Evolutionary conservation across 2,329 filamentous ascomycete genomes (phyloP).

Genomic region (Aspergillus udagawae): DNA sequence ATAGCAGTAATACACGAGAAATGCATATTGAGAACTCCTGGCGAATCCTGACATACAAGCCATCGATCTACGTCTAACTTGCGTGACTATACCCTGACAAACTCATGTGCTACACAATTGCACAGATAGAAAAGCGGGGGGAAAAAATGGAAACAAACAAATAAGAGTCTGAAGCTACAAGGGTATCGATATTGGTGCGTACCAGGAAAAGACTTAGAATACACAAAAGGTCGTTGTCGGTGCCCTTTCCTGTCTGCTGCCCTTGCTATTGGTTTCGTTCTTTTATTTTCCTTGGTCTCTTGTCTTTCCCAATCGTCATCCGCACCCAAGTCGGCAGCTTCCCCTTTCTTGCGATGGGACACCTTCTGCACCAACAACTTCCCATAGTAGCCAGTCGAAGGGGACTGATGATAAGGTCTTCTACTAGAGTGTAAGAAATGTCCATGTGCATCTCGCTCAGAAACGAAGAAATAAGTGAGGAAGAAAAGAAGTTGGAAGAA

Average conservation of each 20-base stretch:
- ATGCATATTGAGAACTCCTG: background rate
- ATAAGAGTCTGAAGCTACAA: slow-evolving; percentile 24
- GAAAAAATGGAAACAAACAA: too few relatives aligned
- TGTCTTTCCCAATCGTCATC: slow-evolving; percentile 12
- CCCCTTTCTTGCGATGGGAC: background rate
- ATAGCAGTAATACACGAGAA: background rate
- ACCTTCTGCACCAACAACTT: slow-evolving; percentile 6
- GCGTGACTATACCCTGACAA: background rate
- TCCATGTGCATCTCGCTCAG: slow-evolving; percentile 13
- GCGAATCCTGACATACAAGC: background rate
- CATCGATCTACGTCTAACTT: background rate
- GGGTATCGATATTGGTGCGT: slow-evolving; percentile 35
- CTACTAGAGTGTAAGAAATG: background rate
- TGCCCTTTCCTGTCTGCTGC: slow-evolving; percentile 6
- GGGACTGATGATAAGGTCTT: background rate
- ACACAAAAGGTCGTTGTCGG: slow-evolving; percentile 19
- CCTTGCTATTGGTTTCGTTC: slow-evolving; percentile 13
- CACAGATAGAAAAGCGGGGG: background rate
- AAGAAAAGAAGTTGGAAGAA: background rate
- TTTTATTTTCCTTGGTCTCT: slow-evolving; percentile 7
- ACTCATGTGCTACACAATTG: background rate
- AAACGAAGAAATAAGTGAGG: slow-evolving; percentile 5
- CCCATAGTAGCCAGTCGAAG: slow-evolving; percentile 4
- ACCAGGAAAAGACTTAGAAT: slow-evolving; percentile 22
- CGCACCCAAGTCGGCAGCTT: background rate